These are phyloP conservation scores for Ehretia macrophylla DNA, from an alignment of 257 asterid species.

Conservation along the genomic window DNA sequence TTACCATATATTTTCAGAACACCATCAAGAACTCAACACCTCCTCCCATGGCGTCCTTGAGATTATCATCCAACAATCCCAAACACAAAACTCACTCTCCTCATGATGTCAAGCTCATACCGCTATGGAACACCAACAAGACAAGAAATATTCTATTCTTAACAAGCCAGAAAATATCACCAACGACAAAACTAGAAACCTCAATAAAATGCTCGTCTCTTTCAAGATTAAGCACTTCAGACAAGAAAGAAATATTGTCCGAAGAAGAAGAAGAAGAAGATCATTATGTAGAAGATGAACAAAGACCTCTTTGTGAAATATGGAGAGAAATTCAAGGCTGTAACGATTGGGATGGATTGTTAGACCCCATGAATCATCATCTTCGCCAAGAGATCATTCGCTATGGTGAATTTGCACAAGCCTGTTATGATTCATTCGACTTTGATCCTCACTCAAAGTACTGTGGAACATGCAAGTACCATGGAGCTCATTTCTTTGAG, in stretches of 20 bases:
- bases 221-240: constrained; percentile 25
- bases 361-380: constrained; percentile 67
- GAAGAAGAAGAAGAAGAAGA: constrained; percentile 2
- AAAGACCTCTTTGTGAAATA: constrained; percentile 35
- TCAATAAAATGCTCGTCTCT: constrained; percentile 25
- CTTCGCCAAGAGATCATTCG: constrained; percentile 58
- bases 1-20: background rate
- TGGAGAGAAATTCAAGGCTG: constrained; percentile 64
- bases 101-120: constrained; percentile 4
- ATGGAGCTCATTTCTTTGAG: constrained; percentile 41
- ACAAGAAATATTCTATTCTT: constrained; percentile 13
- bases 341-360: constrained; percentile 45
- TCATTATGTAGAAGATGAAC: constrained; percentile 8
- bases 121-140: constrained; percentile 7
- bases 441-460: constrained; percentile 73
- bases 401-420: constrained; percentile 72
- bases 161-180: constrained; percentile 7
- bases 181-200: background rate
- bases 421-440: constrained; percentile 81
- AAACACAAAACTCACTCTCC: constrained; percentile 11
- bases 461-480: constrained; percentile 79
- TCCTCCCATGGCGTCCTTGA: constrained; percentile 36
- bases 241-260: constrained; percentile 8
- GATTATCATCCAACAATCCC: constrained; percentile 25
- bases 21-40: background rate